Evolutionary conservation across 2,329 filamentous ascomycete species (phyloP).

Genomic region (Cladosporium sp.): DNA sequence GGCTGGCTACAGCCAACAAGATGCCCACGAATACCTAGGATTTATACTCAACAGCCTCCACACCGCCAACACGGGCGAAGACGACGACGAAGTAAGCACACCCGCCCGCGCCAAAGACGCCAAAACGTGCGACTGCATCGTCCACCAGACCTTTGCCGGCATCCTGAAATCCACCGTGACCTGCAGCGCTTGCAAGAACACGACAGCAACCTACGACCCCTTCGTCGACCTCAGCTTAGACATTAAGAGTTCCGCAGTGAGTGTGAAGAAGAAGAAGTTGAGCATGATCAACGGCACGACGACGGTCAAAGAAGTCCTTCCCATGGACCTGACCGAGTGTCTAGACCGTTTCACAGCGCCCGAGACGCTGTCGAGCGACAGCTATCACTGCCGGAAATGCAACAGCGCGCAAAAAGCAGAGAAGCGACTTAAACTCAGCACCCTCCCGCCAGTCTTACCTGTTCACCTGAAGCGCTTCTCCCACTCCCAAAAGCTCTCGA

Average conservation of each 20-base stretch:
- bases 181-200: conserved; percentile 79
- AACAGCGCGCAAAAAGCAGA: conserved; percentile 69
- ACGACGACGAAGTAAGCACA: conserved; percentile 43
- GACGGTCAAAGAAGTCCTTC: conserved; percentile 28
- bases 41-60: conserved; percentile 91
- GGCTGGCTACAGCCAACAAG: conserved; percentile 90
- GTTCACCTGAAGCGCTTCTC: conserved; percentile 72
- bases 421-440: conserved; percentile 79
- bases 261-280: conserved; percentile 58
- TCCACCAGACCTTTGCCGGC: conserved; percentile 92
- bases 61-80: conserved; percentile 59
- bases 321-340: conserved; percentile 53
- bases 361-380: conserved; percentile 69
- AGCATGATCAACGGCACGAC: conserved; percentile 45
- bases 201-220: conserved; percentile 77
- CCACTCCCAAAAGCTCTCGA: conserved; percentile 53
- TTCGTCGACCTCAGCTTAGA: conserved; percentile 89
- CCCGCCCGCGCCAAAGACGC: conserved; percentile 31
- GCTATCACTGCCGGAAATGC: conserved; percentile 83
- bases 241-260: conserved; percentile 56
- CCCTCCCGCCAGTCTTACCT: conserved; percentile 80
- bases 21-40: conserved; percentile 95
- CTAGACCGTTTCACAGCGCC: conserved; percentile 82
- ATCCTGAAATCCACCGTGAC: conserved; percentile 87
- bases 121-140: conserved; percentile 72